A percentile compares a stretch with the other conserved stretches of the same genome.
phyloP scores from a whole-genome alignment of 192 early-diverging fungal genomes.

The Backusella morwellensis region DNA sequence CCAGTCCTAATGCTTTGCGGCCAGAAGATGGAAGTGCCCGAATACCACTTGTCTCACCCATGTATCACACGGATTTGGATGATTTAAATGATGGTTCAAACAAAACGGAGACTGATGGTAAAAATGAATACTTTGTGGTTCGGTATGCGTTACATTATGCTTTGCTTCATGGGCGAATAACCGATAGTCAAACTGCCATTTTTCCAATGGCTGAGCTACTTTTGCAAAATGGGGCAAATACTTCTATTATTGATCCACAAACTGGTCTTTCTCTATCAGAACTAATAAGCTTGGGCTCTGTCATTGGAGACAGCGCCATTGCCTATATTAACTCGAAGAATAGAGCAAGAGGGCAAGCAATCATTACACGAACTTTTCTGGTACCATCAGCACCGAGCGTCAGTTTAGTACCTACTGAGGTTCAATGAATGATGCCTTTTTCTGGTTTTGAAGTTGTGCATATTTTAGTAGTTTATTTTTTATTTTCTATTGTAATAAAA shows the following conservation, averaged over 20 bases:
- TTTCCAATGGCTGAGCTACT: slow-evolving; percentile 64
- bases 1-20: slow-evolving; percentile 43
- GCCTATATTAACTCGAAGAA: slow-evolving; percentile 27
- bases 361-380: not conserved
- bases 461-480: not conserved
- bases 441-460: not conserved
- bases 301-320: slow-evolving; percentile 22
- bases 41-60: not conserved
- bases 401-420: not conserved
- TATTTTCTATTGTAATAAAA: not conserved
- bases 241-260: slow-evolving; percentile 13
- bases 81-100: not conserved
- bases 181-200: not conserved
- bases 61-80: not conserved
- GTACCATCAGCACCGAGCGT: not conserved
- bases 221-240: slow-evolving; percentile 57
- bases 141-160: slow-evolving; percentile 11
- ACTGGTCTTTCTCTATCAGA: slow-evolving; percentile 20
- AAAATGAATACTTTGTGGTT: not conserved
- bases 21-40: slow-evolving; percentile 4
- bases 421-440: not conserved
- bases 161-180: not conserved
- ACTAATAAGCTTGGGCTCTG: slow-evolving; percentile 12
- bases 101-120: not conserved
- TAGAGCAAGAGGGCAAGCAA: slow-evolving; percentile 26